Evolutionary conservation across 495 filamentous ascomycete species (phyloP), one percentile per base, ranked within the genome.

Genomic region (Polyplosphaeria fusca): DNA sequence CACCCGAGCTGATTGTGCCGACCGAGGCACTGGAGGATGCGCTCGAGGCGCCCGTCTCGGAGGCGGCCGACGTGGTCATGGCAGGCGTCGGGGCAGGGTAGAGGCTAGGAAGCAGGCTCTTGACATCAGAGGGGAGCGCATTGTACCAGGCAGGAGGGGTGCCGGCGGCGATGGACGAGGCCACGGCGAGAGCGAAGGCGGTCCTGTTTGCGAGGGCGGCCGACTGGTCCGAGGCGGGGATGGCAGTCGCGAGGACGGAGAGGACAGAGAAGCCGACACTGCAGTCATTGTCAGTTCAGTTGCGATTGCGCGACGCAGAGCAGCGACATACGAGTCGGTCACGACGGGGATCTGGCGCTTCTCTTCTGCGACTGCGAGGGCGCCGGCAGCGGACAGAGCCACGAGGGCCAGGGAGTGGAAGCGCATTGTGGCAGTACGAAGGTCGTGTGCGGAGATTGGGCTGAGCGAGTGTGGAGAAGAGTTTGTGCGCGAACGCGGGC

Each of bases 81-180:
- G 47, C 44, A n/a, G 45, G 22, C 4, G 54, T 47, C 16, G 25
- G 4, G 19, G 37, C 61, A 11, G 60, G 50, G 37, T 57, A 60
- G 20, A 63, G 56, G 26, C 35, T 13, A 0, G 58, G 51, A 2
- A 67, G 61, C 28, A 47, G 46, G 52, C 35, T 61, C 52, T 67
- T 64, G 27, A 67, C 62, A 38, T 67, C 65, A 16, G 57, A 4
- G 1, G 65, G 65, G 13, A 67, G 62, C 2, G 62, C 48, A 16
- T 59, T 25, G 62, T 61, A 67, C 65, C 65, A 67, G 0, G 12
- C 20, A 0, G 65, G 65, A n/a, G 58, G 55, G 5, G 47, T 28
- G 37, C 64, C 64, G 16, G 58, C 62, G 1, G 47, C 3, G 45
- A 67, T 38, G 2, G 37, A 43, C 13, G 61, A 65, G 2, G 52